Percentiles rank a stretch among this genome's conserved stretches.
These are phyloP conservation scores for Oleoguttula mirabilis DNA, from an alignment of 495 filamentous ascomycete genomes.

Conservation along the genomic window DNA sequence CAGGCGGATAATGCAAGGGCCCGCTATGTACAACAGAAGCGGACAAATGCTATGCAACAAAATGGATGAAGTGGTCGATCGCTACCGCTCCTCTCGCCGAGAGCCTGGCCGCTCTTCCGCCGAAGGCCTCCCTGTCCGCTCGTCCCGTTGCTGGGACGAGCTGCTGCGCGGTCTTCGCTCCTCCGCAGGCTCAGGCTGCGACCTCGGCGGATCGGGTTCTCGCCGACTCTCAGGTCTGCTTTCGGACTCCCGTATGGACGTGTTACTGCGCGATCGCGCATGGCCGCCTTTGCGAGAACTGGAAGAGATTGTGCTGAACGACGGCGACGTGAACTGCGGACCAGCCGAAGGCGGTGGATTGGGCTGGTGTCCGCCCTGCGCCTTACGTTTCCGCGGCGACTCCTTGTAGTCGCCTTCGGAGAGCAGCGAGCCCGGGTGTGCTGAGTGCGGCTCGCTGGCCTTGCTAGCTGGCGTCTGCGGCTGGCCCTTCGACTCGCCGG, in stretches of 20 bases:
- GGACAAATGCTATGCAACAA: too few species aligned
- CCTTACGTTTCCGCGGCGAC: constrained; percentile 66
- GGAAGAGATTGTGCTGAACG: constrained; percentile 43
- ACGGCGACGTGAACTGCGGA: constrained; percentile 32
- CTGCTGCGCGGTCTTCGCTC: constrained; percentile 2
- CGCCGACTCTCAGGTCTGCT: constrained; percentile 8
- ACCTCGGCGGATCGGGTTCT: constrained; percentile 4
- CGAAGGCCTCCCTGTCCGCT: not conserved
- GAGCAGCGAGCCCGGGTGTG: constrained; percentile 36
- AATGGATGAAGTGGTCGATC: too few species aligned
- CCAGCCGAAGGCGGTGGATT: constrained; percentile 39
- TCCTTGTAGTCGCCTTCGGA: constrained; percentile 40
- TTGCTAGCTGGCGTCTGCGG: constrained; percentile 40
- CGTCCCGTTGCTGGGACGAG: not conserved
- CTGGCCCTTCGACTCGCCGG: constrained; percentile 34
- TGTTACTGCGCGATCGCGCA: constrained; percentile 10
- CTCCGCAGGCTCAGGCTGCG: not conserved
- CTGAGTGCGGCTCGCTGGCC: constrained; percentile 47
- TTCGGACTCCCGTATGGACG: constrained; percentile 8
- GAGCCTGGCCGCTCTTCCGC: not conserved
- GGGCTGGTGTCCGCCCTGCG: constrained; percentile 47
- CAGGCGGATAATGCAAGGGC: too few species aligned
- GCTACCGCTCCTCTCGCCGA: not conserved
- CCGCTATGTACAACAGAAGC: too few species aligned
- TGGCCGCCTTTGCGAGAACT: constrained; percentile 1